Conservation (phyloP, 108 stramenopile species). For the Cyclostephanos tholiformis region DNA sequence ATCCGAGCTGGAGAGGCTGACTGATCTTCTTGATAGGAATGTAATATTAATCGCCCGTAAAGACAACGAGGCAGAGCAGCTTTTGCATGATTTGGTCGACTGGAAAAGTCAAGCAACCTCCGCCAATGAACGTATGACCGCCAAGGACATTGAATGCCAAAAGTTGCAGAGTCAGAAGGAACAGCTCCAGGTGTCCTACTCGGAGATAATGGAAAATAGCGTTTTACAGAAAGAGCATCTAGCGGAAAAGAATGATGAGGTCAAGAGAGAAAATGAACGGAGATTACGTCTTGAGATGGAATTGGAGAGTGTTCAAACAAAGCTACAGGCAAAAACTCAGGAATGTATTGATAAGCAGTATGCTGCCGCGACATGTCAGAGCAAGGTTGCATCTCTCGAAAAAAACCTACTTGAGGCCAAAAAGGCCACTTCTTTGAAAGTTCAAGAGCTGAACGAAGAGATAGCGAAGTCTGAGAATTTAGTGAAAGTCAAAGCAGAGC, state of each 20-base stretch:
- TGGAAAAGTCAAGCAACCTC: slow-evolving; percentile 36
- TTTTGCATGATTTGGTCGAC: slow-evolving; percentile 26
- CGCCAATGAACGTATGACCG: slow-evolving; percentile 11
- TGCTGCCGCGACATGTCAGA: slow-evolving; percentile 17
- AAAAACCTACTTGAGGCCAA: slow-evolving; percentile 35
- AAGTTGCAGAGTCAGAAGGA: slow-evolving; percentile 20
- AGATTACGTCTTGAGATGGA: slow-evolving; percentile 31
- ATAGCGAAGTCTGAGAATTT: slow-evolving; percentile 15
- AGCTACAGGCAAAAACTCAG: slow-evolving; percentile 33
- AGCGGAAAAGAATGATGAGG: slow-evolving; percentile 28
- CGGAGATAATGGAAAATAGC: slow-evolving; percentile 21
- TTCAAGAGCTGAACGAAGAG: slow-evolving; percentile 31
- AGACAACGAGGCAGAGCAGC: slow-evolving; percentile 26
- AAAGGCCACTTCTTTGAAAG: slow-evolving; percentile 17
- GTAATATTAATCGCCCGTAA: slow-evolving; percentile 16
- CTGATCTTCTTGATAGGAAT: slow-evolving; percentile 27
- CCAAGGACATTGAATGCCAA: slow-evolving; percentile 26
- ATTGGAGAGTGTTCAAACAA: slow-evolving; percentile 26
- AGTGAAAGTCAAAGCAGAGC: slow-evolving; percentile 23
- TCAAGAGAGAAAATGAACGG: slow-evolving; percentile 19
- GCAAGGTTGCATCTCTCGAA: slow-evolving; percentile 29
- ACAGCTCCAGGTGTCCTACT: slow-evolving; percentile 30
- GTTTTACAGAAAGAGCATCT: slow-evolving; percentile 15
- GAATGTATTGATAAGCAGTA: slow-evolving; percentile 34
- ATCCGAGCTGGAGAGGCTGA: slow-evolving; percentile 26